phyloP scores from a whole-genome alignment of 306 rosid genomes.

The Trifolium fragiferum region DNA sequence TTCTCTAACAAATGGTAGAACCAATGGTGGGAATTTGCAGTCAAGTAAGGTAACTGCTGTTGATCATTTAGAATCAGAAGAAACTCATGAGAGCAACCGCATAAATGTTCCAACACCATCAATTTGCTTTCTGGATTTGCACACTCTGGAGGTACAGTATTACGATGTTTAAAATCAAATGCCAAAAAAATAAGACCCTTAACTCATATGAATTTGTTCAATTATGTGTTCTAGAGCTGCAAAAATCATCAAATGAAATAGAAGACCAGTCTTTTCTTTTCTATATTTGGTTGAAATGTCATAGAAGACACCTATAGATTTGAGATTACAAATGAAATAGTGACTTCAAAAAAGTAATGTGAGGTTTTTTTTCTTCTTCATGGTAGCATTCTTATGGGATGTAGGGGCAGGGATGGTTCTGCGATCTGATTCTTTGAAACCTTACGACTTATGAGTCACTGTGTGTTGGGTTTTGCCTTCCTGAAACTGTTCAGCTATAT shows the following conservation, averaged over 20 bases:
- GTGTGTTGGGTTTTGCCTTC: neutral
- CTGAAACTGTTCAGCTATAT: neutral
- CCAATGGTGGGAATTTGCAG: slow-evolving; percentile 59
- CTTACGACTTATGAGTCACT: neutral
- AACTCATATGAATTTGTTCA: slow-evolving; percentile 6
- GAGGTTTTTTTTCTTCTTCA: slow-evolving; percentile 25
- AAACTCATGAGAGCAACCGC: slow-evolving; percentile 51
- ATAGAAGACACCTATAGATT: slow-evolving; percentile 1
- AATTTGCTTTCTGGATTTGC: slow-evolving; percentile 87
- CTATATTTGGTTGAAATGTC: slow-evolving; percentile 2
- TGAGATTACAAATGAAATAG: slow-evolving; percentile 23
- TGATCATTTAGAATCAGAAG: slow-evolving; percentile 53
- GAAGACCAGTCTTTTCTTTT: slow-evolving; percentile 7
- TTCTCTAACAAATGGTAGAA: slow-evolving; percentile 49
- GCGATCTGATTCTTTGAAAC: slow-evolving; percentile 9
- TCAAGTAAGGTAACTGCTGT: slow-evolving; percentile 46
- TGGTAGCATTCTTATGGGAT: slow-evolving; percentile 2
- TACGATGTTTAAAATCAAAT: slow-evolving; percentile 25
- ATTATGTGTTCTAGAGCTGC: slow-evolving; percentile 2
- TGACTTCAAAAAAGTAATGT: neutral
- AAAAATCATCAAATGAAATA: neutral
- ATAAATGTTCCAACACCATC: slow-evolving; percentile 77
- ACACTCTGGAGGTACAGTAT: slow-evolving; percentile 77
- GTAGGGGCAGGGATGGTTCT: slow-evolving; percentile 6
- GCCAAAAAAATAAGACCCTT: slow-evolving; percentile 27